A percentile compares a stretch with the other conserved stretches of the same genome.
Evolutionary conservation across 2,329 filamentous ascomycete genomes (phyloP).

Genomic region (Apiospora marii): DNA sequence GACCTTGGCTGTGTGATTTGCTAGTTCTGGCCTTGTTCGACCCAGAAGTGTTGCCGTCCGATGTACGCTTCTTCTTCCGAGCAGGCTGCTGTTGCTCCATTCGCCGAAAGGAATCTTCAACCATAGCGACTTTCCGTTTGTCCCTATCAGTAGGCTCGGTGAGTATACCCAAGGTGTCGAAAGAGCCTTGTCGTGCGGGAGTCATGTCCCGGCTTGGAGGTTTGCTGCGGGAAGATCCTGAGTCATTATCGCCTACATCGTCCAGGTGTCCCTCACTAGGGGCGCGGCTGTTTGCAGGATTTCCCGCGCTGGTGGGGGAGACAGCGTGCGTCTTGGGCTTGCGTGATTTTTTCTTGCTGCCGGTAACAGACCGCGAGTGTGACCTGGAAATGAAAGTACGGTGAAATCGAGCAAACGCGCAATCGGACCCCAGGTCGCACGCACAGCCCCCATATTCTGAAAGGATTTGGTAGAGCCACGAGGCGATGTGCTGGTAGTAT

Average conservation of each 20-base stretch:
- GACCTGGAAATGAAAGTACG: conserved; percentile 60
- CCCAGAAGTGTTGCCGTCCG: conserved; percentile 56
- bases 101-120: conserved; percentile 69
- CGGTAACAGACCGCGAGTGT: conserved; percentile 47
- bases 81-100: conserved; percentile 65
- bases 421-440: conserved; percentile 70
- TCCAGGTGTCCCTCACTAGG: conserved; percentile 68
- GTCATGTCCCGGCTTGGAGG: conserved; percentile 72
- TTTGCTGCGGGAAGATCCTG: conserved; percentile 67
- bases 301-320: conserved; percentile 69
- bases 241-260: conserved; percentile 63
- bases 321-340: conserved; percentile 63
- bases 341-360: conserved; percentile 55
- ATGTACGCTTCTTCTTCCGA: conserved; percentile 66
- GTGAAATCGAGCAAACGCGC: conserved; percentile 70
- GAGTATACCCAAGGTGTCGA: conserved; percentile 66
- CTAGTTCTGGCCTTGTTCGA: conserved; percentile 50
- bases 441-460: conserved; percentile 84
- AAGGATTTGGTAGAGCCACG: conserved; percentile 74
- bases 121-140: conserved; percentile 71
- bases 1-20: conserved; percentile 26
- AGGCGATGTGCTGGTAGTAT: conserved; percentile 62
- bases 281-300: conserved; percentile 69
- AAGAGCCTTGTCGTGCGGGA: conserved; percentile 65
- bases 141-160: conserved; percentile 72